A percentile compares a stretch with the other conserved stretches of the same genome.
phyloP scores from a whole-genome alignment of 2,329 filamentous ascomycete species.

The Aspergillus alliaceus region DNA sequence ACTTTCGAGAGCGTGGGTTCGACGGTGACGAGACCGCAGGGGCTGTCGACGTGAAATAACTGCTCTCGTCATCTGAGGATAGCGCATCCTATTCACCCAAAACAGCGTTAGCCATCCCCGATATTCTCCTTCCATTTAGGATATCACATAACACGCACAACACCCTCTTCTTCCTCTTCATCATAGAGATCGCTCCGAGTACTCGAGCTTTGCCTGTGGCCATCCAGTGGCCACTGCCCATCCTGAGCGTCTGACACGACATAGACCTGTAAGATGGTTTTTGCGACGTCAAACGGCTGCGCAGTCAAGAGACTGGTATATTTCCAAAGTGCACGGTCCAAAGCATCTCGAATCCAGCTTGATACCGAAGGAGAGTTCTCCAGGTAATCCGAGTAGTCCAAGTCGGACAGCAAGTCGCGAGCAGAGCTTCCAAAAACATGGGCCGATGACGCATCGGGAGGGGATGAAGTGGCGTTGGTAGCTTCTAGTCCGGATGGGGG shows the following conservation, averaged over 20 bases:
- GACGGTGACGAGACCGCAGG: slow-evolving; percentile 44
- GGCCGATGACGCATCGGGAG: slow-evolving; percentile 43
- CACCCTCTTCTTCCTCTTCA: slow-evolving; percentile 31
- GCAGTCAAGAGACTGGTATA: slow-evolving; percentile 86
- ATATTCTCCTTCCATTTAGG: not conserved
- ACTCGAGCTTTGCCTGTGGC: slow-evolving; percentile 25
- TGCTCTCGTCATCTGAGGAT: slow-evolving; percentile 71
- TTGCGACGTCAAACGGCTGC: slow-evolving; percentile 96
- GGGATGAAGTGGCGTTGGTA: slow-evolving; percentile 35
- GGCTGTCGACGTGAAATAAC: slow-evolving; percentile 74
- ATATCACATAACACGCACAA: not conserved
- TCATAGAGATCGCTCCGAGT: slow-evolving; percentile 32
- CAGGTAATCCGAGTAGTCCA: slow-evolving; percentile 89
- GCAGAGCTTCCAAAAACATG: slow-evolving; percentile 63
- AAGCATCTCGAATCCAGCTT: slow-evolving; percentile 70
- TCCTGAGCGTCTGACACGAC: slow-evolving; percentile 45
- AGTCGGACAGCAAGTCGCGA: slow-evolving; percentile 81
- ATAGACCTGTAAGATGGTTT: slow-evolving; percentile 82
- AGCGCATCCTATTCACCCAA: slow-evolving; percentile 35
- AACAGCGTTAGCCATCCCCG: not conserved
- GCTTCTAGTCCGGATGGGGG: slow-evolving; percentile 63
- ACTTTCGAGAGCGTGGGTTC: slow-evolving; percentile 39
- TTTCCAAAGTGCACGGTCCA: slow-evolving; percentile 87
- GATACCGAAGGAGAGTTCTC: slow-evolving; percentile 74
- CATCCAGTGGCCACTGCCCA: slow-evolving; percentile 28